phyloP scores from a whole-genome alignment of 257 asterid species.

The Forsythia viridissima region DNA sequence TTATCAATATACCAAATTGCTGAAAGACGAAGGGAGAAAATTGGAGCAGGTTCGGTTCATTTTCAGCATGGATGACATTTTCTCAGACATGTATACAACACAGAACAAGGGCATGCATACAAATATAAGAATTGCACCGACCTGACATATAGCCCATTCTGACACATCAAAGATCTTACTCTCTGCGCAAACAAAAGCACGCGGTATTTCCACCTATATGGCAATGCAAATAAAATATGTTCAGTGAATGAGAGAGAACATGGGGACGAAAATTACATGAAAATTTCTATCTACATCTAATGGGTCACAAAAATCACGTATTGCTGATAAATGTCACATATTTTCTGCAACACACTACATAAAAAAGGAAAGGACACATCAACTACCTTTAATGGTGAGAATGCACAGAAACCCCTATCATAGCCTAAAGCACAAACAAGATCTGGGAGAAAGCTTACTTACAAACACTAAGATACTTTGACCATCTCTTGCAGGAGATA shows the following conservation, averaged over 20 bases:
- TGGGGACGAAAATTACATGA: not conserved
- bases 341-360: not conserved
- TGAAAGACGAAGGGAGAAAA: not conserved
- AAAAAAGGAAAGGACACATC: not conserved
- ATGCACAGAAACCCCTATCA: not conserved
- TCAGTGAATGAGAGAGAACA: not conserved
- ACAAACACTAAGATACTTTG: not conserved
- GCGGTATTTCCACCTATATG: slow-evolving; percentile 84
- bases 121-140: slow-evolving; percentile 30
- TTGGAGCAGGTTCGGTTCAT: not conserved
- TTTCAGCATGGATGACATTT: not conserved
- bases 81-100: not conserved
- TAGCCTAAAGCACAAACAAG: not conserved
- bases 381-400: slow-evolving; percentile 3
- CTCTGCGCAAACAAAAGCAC: slow-evolving; percentile 98
- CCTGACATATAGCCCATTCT: slow-evolving; percentile 99
- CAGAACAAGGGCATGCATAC: not conserved
- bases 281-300: not conserved
- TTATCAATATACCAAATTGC: not conserved
- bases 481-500: not conserved
- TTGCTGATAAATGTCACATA: not conserved
- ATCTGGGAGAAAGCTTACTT: not conserved
- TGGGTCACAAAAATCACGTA: not conserved
- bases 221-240: slow-evolving; percentile 1
- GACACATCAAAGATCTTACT: slow-evolving; percentile 94